Percentiles rank a stretch among this genome's conserved stretches.
phyloP scores from a whole-genome alignment of 805 yeast species.

The Phaffomyces thermotolerans region DNA sequence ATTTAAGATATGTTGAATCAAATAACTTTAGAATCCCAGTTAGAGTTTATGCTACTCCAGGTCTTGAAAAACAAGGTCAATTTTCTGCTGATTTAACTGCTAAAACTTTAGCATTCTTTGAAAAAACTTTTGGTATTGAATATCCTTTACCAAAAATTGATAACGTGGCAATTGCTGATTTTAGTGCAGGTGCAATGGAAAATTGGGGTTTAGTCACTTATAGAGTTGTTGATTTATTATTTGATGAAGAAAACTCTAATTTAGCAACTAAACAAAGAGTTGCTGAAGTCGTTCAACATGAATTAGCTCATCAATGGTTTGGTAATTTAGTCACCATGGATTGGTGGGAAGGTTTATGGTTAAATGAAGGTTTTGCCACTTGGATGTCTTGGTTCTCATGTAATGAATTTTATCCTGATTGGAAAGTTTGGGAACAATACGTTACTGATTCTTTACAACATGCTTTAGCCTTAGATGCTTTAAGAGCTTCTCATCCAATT shows the following conservation, averaged over 20 bases:
- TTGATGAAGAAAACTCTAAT: constrained; percentile 65
- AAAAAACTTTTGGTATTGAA: constrained; percentile 62
- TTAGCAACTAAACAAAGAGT: constrained; percentile 62
- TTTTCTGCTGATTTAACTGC: constrained; percentile 72
- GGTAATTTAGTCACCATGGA: constrained; percentile 89
- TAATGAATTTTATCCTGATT: constrained; percentile 68
- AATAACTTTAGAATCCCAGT: constrained; percentile 65
- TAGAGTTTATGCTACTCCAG: constrained; percentile 75
- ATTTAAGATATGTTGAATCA: constrained; percentile 64
- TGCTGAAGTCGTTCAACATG: constrained; percentile 83
- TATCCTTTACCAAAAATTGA: constrained; percentile 79
- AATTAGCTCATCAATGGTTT: constrained; percentile 89
- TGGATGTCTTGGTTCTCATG: constrained; percentile 89
- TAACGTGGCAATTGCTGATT: constrained; percentile 77
- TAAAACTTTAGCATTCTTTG: constrained; percentile 67
- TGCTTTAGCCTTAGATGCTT: constrained; percentile 68
- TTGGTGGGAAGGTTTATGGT: constrained; percentile 89
- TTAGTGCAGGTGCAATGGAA: constrained; percentile 87
- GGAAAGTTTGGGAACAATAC: constrained; percentile 83
- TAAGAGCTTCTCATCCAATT: constrained; percentile 80
- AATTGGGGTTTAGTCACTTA: constrained; percentile 78
- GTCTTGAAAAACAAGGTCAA: constrained; percentile 61
- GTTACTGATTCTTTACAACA: constrained; percentile 70
- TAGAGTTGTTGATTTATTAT: constrained; percentile 66
- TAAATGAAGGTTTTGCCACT: constrained; percentile 85